A percentile compares a stretch with the other conserved stretches of the same genome.
Conservation (phyloP, 495 filamentous ascomycete species). For the Xylaria scruposa region DNA sequence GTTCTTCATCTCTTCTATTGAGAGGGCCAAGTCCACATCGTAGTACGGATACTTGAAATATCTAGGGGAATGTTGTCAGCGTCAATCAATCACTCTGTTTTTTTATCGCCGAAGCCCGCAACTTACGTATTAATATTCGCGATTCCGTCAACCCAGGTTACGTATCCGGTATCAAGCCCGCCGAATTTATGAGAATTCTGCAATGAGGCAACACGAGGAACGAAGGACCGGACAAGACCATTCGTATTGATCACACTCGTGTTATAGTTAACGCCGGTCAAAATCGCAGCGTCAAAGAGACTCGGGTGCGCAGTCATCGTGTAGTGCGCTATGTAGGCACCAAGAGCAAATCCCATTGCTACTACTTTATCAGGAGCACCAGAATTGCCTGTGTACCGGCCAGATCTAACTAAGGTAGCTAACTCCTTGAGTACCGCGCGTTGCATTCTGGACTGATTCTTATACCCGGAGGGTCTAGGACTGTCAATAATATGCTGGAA, state of each 20-base stretch:
- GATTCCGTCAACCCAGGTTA: not conserved
- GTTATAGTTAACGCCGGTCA: not conserved
- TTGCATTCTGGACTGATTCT: not conserved
- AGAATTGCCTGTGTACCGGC: not conserved
- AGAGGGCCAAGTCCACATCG: not conserved
- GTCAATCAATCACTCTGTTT: not conserved
- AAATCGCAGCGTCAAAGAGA: not conserved
- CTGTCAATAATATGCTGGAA: not conserved
- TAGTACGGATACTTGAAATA: conserved; percentile 1
- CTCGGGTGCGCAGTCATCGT: not conserved
- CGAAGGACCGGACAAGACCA: not conserved
- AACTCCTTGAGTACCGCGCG: not conserved
- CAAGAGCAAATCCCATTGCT: not conserved
- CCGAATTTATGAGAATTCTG: not conserved
- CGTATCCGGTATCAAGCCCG: not conserved
- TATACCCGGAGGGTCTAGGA: not conserved
- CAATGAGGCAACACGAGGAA: conserved; percentile 1
- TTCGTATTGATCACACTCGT: not conserved
- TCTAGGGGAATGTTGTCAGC: not conserved
- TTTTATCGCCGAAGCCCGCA: not conserved
- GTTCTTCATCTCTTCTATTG: not conserved
- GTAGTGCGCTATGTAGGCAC: not conserved
- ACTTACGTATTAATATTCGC: conserved; percentile 3
- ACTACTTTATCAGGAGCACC: not conserved
- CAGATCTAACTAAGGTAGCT: not conserved